phyloP scores from a whole-genome alignment of 2,329 filamentous ascomycete genomes.

The Verticillium longisporum region DNA sequence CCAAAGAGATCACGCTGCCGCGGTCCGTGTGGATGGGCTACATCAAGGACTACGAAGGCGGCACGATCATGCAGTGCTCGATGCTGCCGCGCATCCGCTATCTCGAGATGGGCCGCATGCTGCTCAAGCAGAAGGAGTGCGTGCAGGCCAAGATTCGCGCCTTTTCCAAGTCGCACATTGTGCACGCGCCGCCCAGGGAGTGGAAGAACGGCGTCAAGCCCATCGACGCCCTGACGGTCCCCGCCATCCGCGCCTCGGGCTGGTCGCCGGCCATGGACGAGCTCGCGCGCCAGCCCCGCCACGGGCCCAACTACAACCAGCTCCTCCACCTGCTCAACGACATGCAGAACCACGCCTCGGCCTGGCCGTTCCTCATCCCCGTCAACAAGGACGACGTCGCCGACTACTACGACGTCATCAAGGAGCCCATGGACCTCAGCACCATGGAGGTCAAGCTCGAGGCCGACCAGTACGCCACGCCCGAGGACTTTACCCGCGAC shows the following conservation, averaged over 20 bases:
- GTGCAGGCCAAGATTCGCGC: slow-evolving; percentile 93
- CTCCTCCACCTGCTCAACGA: slow-evolving; percentile 89
- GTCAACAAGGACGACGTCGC: slow-evolving; percentile 94
- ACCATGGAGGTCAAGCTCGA: slow-evolving; percentile 97
- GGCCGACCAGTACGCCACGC: slow-evolving; percentile 82
- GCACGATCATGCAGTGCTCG: slow-evolving; percentile 98
- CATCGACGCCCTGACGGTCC: slow-evolving; percentile 85
- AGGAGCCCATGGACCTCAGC: slow-evolving; percentile 90
- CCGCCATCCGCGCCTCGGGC: slow-evolving; percentile 83
- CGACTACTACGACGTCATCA: slow-evolving; percentile 99
- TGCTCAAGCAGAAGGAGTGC: slow-evolving; percentile 94
- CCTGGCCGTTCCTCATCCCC: slow-evolving; percentile 91
- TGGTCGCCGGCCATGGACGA: slow-evolving; percentile 99
- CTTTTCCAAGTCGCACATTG: slow-evolving; percentile 79
- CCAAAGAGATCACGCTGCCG: slow-evolving; percentile 93
- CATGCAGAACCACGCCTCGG: slow-evolving; percentile 85
- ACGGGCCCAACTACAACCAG: slow-evolving; percentile 94
- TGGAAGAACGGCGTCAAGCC: slow-evolving; percentile 71
- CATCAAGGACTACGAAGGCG: slow-evolving; percentile 98
- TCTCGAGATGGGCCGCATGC: slow-evolving; percentile 85
- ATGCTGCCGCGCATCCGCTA: slow-evolving; percentile 96
- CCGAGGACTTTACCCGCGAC: slow-evolving; percentile 88
- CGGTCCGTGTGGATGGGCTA: slow-evolving; percentile 97
- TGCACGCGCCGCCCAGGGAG: slow-evolving; percentile 77
- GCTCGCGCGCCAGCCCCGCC: slow-evolving; percentile 85